Conservation (phyloP, 495 filamentous ascomycete genomes). For the Rhypophila decipiens region DNA sequence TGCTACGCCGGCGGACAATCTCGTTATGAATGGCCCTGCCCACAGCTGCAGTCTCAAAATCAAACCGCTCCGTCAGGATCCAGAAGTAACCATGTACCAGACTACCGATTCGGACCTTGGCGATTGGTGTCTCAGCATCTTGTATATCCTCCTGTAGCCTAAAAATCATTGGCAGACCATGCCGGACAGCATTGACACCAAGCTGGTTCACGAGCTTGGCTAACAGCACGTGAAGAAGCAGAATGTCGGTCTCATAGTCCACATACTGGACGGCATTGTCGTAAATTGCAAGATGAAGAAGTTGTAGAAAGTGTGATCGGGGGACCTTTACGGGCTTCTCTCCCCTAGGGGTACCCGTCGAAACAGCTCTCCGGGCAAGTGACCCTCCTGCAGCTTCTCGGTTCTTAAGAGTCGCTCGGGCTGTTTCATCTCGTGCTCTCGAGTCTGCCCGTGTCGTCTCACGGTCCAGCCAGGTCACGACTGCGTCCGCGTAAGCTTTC, state of each 20-base stretch:
- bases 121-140: slow-evolving; percentile 51
- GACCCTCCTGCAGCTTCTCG: slow-evolving; percentile 21
- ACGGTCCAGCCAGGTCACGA: slow-evolving; percentile 72
- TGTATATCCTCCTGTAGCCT: slow-evolving; percentile 79
- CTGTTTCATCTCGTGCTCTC: slow-evolving; percentile 49
- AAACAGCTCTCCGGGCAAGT: slow-evolving; percentile 58
- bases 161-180: slow-evolving; percentile 80
- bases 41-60: slow-evolving; percentile 59
- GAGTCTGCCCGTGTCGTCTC: slow-evolving; percentile 69
- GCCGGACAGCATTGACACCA: slow-evolving; percentile 75
- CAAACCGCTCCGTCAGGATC: slow-evolving; percentile 68
- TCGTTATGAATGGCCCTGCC: slow-evolving; percentile 68
- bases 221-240: slow-evolving; percentile 70
- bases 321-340: slow-evolving; percentile 50
- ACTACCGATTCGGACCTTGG: slow-evolving; percentile 72
- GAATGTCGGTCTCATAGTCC: slow-evolving; percentile 62
- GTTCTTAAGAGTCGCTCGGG: slow-evolving; percentile 30
- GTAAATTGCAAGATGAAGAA: slow-evolving; percentile 83
- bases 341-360: slow-evolving; percentile 55
- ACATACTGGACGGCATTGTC: slow-evolving; percentile 71
- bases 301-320: slow-evolving; percentile 65
- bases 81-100: slow-evolving; percentile 85
- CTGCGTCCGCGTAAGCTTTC: slow-evolving; percentile 73
- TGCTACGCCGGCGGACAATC: slow-evolving; percentile 61
- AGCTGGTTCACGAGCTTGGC: slow-evolving; percentile 64